Evolutionary conservation across 2,329 filamentous ascomycete species (phyloP).

Genomic region (Calonectria hongkongensis): DNA sequence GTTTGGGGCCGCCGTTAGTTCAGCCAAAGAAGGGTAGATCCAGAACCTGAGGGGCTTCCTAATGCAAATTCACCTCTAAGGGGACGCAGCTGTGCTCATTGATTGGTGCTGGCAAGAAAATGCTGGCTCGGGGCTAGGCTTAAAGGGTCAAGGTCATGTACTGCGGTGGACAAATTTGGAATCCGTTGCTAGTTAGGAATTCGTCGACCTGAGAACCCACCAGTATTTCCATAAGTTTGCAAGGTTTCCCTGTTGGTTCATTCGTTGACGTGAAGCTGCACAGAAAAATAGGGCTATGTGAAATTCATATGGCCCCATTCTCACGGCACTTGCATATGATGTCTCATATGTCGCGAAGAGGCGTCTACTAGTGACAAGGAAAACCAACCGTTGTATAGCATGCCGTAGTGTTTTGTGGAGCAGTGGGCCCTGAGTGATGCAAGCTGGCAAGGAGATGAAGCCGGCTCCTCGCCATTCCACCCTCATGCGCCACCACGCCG

Average conservation of each 20-base stretch:
- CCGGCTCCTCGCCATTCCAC: constrained; percentile 2
- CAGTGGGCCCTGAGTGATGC: background rate
- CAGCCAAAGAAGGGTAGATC: background rate
- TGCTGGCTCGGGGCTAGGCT: background rate
- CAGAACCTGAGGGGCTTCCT: background rate
- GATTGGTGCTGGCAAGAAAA: constrained; percentile 2
- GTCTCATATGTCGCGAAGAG: background rate
- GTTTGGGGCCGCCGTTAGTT: background rate
- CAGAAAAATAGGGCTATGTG: background rate
- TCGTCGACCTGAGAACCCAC: background rate
- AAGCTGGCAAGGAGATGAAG: background rate
- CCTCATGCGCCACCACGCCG: background rate
- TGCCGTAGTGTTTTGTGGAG: background rate
- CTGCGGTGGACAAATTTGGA: background rate
- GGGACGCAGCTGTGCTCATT: background rate
- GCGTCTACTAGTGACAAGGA: too few relatives aligned
- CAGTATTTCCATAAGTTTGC: background rate
- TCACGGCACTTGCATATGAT: background rate
- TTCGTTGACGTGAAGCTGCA: background rate
- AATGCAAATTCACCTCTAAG: background rate
- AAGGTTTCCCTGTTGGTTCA: background rate
- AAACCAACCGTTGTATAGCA: background rate
- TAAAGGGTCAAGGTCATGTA: background rate
- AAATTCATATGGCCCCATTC: background rate
- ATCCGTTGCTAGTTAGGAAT: background rate